Evolutionary conservation across 2,329 filamentous ascomycete genomes (phyloP).

Genomic region (Fusarium musae): DNA sequence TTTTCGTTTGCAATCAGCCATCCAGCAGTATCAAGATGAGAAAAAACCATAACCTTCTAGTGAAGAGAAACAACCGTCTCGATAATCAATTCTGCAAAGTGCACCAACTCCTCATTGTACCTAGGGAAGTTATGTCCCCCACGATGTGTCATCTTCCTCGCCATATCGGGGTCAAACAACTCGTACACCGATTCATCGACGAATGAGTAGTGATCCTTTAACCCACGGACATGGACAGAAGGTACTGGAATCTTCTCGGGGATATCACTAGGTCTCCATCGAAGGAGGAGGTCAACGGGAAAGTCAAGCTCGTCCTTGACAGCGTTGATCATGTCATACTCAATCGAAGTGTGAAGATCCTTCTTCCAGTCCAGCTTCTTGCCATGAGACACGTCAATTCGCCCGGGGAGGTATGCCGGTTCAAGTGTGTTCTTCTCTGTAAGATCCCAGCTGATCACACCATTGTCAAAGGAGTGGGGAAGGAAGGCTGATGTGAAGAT

Average conservation of each 20-base stretch:
- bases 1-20: neutral
- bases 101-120: neutral
- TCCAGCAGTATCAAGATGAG: neutral
- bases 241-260: neutral
- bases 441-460: neutral
- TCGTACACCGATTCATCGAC: neutral
- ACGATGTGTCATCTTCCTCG: neutral
- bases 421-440: neutral
- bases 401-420: neutral
- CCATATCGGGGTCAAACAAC: neutral
- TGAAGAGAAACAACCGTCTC: neutral
- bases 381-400: neutral
- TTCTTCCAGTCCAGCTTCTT: neutral
- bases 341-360: neutral
- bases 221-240: neutral
- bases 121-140: neutral
- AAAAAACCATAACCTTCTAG: neutral
- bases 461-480: neutral
- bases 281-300: neutral
- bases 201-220: neutral
- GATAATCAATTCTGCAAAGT: neutral
- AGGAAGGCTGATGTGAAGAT: neutral
- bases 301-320: neutral
- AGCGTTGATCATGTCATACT: neutral
- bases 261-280: neutral